Evolutionary conservation across 345 rosid species (phyloP), one percentile per base, ranked within the genome.

Genomic region (Populus euphratica): DNA sequence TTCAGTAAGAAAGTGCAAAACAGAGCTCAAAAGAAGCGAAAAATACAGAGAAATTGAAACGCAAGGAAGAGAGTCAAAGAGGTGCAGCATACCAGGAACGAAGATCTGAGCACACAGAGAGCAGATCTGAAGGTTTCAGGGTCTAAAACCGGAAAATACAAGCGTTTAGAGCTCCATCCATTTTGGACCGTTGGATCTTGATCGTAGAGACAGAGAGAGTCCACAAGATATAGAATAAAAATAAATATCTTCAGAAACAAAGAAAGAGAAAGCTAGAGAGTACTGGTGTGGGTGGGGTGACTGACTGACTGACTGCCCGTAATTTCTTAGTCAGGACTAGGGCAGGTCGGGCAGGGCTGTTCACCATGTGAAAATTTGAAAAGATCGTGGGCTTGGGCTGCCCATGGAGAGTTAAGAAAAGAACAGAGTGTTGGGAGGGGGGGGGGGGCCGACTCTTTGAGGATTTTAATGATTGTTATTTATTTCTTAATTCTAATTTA

Each of bases 141-240:
- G 36, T 61, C 89, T 86, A 89, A 76, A 89, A 82, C 77, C 41
- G 23, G 75, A 66, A 75, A 73, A 76, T 77, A 77, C 80, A 74
- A 77, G 83, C 75, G 67, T 74, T 27, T 73, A 68, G 41, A 50
- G 79, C 79, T 21, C 67, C 76, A 73, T 79, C 81, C 88, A 86
- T 86, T 81, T 25, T 87, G 84, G 86, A 78, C 91, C 92, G 92
- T 89, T 80, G 78, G 92, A 89, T 89, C 86, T 74, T 82, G 89
- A 89, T 84, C 89, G 76, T 69, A 72, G 82, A 76, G 84, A 77
- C 78, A 52, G 52, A 72, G 85, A 72, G 78, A 67, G 35, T 62
- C 62, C 36, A 70, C 47, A 80, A 84, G 78, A 84, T 81, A 85
- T 77, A 80, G 87, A 71, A 74, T 41, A 77, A 73, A 62, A 79